These are phyloP conservation scores for Porphyrellus cyaneotinctus DNA, from an alignment of 768 basidiomycete genomes.

Conservation along the genomic window DNA sequence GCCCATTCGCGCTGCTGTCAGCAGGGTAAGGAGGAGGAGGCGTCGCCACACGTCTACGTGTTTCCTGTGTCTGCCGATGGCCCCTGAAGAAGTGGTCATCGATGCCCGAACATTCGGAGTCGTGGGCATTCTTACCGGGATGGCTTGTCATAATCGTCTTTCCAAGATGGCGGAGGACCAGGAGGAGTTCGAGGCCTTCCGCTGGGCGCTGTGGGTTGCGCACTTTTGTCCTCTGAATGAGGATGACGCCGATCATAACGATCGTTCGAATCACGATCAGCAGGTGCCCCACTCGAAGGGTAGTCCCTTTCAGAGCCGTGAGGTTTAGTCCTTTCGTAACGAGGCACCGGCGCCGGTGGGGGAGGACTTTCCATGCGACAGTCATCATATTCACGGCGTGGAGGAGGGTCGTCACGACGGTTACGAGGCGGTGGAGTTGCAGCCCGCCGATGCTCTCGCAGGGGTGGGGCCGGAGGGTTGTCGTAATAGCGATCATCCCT, in stretches of 20 bases:
- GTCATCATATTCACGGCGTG: constrained; percentile 67
- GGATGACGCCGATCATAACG: constrained; percentile 51
- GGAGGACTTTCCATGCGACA: constrained; percentile 53
- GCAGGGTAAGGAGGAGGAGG: constrained; percentile 53
- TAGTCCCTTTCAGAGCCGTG: constrained; percentile 38
- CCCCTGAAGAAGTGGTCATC: constrained; percentile 6
- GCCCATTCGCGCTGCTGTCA: constrained; percentile 39
- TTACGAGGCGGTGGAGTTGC: constrained; percentile 62
- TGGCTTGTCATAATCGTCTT: constrained; percentile 62
- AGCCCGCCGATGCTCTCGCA: constrained; percentile 60
- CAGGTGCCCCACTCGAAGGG: constrained; percentile 40
- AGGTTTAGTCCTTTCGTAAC: constrained; percentile 46
- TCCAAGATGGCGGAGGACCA: constrained; percentile 51
- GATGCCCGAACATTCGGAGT: background rate
- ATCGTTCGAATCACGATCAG: constrained; percentile 54
- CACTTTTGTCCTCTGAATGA: constrained; percentile 41
- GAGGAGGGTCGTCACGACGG: constrained; percentile 61
- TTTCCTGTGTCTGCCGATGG: constrained; percentile 19
- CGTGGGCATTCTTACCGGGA: constrained; percentile 43
- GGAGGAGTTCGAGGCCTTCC: constrained; percentile 53
- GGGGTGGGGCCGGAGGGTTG: constrained; percentile 35
- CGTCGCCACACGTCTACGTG: constrained; percentile 50
- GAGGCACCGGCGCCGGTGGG: constrained; percentile 43
- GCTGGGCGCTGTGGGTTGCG: constrained; percentile 41
- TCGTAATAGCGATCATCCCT: constrained; percentile 60